phyloP scores from a whole-genome alignment of 75 land plant species.

The Cryptomeria japonica region DNA sequence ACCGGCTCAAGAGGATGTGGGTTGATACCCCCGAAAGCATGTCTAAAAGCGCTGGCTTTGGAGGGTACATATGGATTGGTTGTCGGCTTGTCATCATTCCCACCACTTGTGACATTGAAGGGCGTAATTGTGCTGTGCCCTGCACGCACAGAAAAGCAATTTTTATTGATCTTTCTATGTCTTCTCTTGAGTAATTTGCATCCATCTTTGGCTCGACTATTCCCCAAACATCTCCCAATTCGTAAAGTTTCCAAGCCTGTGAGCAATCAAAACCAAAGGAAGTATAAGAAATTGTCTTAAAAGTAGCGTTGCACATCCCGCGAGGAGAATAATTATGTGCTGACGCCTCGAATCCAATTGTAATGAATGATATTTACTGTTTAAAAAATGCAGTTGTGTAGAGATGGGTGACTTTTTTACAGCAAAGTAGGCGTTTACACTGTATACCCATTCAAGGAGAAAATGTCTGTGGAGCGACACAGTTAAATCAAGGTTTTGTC shows the following conservation, averaged over 20 bases:
- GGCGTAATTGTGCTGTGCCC: background rate
- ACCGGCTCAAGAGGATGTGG: background rate
- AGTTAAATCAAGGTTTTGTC: constrained; percentile 36
- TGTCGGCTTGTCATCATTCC: background rate
- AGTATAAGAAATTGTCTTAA: background rate
- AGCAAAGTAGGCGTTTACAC: background rate
- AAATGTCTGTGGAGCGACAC: constrained; percentile 29
- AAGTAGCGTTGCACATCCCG: background rate
- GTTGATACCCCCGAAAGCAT: background rate
- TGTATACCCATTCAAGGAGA: constrained; percentile 66
- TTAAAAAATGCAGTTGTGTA: no score
- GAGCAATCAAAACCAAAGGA: background rate
- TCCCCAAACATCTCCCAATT: background rate
- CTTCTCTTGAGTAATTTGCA: background rate
- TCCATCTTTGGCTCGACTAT: background rate
- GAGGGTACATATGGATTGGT: background rate
- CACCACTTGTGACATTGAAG: background rate
- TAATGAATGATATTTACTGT: no score
- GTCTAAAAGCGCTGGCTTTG: background rate
- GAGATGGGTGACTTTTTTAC: no score
- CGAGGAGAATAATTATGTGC: no score
- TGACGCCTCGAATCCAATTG: no score
- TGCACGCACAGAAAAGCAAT: background rate
- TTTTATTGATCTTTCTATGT: background rate
- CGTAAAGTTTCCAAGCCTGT: background rate